Evolutionary conservation across 2,329 filamentous ascomycete genomes (phyloP).

Genomic region (Capronia americana): DNA sequence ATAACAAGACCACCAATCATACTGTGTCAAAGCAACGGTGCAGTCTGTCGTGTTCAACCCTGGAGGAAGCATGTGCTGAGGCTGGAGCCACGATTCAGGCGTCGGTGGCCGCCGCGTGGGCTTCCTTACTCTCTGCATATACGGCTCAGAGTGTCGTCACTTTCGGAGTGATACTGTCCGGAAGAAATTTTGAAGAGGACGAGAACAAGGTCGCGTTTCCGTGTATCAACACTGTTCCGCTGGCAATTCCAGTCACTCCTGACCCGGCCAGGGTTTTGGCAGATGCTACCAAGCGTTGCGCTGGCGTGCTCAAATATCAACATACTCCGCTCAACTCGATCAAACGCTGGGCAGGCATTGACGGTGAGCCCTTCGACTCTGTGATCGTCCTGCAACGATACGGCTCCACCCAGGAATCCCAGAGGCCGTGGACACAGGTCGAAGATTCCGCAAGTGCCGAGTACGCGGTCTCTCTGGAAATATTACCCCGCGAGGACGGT

Average conservation of each 20-base stretch:
- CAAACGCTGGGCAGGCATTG: conserved; percentile 71
- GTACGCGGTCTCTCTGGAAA: conserved; percentile 80
- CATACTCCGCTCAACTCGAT: conserved; percentile 73
- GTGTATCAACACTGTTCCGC: conserved; percentile 80
- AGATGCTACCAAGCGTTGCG: conserved; percentile 70
- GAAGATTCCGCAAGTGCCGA: conserved; percentile 65
- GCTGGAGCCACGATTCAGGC: conserved; percentile 77
- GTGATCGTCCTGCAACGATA: conserved; percentile 81
- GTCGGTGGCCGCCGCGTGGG: conserved; percentile 78
- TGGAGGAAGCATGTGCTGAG: conserved; percentile 64
- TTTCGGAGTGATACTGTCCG: conserved; percentile 82
- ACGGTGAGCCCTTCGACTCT: conserved; percentile 78
- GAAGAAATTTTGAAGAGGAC: conserved; percentile 66
- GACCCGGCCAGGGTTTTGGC: conserved; percentile 65
- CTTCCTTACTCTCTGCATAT: conserved; percentile 75
- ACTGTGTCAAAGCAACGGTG: conserved; percentile 48
- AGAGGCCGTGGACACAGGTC: conserved; percentile 63
- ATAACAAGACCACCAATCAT: conserved; percentile 45
- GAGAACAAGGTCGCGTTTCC: conserved; percentile 69
- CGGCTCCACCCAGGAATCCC: conserved; percentile 29
- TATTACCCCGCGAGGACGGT: conserved; percentile 63
- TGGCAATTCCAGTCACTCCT: conserved; percentile 63
- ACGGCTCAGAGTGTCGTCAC: conserved; percentile 74
- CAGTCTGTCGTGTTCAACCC: conserved; percentile 47
- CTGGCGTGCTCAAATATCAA: conserved; percentile 70